Evolutionary conservation across 208 protist genomes (phyloP).

Genomic region (Crithidia fasciculata): DNA sequence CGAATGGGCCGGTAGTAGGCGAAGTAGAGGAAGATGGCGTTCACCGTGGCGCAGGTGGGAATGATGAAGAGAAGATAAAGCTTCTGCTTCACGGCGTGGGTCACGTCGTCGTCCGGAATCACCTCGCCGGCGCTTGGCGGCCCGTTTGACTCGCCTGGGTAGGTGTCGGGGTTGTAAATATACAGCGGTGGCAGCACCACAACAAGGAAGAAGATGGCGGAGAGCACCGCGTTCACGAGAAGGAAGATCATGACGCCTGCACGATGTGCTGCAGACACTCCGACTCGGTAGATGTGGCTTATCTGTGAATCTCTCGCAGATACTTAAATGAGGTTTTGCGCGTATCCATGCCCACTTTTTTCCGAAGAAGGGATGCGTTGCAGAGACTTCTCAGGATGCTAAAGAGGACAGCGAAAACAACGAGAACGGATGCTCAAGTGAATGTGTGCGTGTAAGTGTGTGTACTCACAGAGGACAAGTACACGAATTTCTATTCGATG

Average conservation of each 20-base stretch:
- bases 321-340: no score
- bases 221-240: conserved; percentile 56
- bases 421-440: no score
- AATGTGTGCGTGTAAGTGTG: no score
- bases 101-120: conserved; percentile 35
- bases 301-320: no score
- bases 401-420: no score
- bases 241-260: conserved; percentile 41
- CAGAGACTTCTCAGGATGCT: no score
- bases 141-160: conserved; percentile 37
- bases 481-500: no score
- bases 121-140: conserved; percentile 49
- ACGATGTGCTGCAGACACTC: not conserved
- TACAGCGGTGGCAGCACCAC: conserved; percentile 66
- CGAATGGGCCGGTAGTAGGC: conserved; percentile 81
- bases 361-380: no score
- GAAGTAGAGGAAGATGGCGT: conserved; percentile 71
- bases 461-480: no score
- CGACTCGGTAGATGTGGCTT: no score
- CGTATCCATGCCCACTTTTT: no score
- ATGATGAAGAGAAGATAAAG: conserved; percentile 83
- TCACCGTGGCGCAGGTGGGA: conserved; percentile 43
- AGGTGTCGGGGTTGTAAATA: conserved; percentile 56
- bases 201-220: conserved; percentile 52
- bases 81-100: conserved; percentile 65